A percentile compares a stretch with the other conserved stretches of the same genome.
These are phyloP conservation scores for Fraxinus baroniana DNA, from an alignment of 305 asterid species.

Conservation along the genomic window DNA sequence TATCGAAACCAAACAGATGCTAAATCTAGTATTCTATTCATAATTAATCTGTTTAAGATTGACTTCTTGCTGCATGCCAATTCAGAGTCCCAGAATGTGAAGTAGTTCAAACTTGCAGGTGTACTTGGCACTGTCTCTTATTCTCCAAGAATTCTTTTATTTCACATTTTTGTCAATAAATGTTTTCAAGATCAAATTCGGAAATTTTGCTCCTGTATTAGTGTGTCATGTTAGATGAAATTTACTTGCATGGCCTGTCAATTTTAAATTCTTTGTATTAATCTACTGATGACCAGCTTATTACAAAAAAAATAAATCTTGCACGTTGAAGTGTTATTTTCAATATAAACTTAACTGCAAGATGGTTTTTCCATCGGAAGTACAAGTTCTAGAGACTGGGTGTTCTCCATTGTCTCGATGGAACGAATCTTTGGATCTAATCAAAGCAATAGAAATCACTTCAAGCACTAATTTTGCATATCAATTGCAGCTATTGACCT, in stretches of 20 bases:
- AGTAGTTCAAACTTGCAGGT: background rate
- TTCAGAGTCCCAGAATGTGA: background rate
- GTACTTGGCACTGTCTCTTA: background rate
- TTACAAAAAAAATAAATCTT: background rate
- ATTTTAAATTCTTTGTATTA: background rate
- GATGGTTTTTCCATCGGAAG: background rate
- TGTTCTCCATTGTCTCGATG: background rate
- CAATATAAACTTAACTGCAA: background rate
- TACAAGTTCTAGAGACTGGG: background rate
- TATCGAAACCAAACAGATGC: no score
- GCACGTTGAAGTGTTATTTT: background rate
- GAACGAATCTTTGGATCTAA: background rate
- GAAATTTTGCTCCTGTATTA: background rate
- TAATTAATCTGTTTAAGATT: background rate
- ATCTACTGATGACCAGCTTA: background rate
- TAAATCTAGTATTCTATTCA: background rate
- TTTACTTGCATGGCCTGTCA: background rate
- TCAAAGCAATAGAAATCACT: background rate
- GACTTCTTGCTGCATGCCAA: background rate
- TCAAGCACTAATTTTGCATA: slow-evolving; percentile 4
- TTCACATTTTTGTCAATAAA: background rate
- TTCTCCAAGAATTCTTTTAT: background rate
- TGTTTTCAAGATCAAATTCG: background rate
- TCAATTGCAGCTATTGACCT: slow-evolving; percentile 73
- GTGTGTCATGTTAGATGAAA: background rate